Conservation (phyloP, 108 stramenopile species). For the Nitzschia inconspicua region DNA sequence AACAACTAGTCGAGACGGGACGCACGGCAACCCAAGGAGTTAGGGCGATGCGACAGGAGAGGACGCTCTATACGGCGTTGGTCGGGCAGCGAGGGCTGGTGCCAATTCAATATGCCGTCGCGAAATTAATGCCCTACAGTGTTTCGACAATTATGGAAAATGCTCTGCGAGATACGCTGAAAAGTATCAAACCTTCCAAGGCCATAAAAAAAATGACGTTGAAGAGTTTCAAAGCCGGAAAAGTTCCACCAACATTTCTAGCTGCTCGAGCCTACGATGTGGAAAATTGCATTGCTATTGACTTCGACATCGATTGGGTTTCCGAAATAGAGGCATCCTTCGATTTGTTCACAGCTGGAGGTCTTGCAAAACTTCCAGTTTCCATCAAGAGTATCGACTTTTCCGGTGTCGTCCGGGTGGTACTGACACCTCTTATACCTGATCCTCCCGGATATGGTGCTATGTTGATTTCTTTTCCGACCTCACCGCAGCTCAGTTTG, state of each 20-base stretch:
- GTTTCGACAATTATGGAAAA: conserved; percentile 36
- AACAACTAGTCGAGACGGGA: conserved; percentile 31
- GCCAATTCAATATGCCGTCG: conserved; percentile 52
- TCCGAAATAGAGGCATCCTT: conserved; percentile 27
- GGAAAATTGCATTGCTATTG: conserved; percentile 32
- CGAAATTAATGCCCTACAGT: conserved; percentile 40
- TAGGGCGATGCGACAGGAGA: conserved; percentile 48
- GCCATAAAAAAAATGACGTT: conserved; percentile 35
- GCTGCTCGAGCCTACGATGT: conserved; percentile 52
- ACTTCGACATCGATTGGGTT: conserved; percentile 28
- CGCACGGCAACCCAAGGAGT: conserved; percentile 50
- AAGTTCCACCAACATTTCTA: conserved; percentile 28
- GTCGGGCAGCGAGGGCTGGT: conserved; percentile 41
- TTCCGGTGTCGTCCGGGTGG: conserved; percentile 42
- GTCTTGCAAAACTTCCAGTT: conserved; percentile 33
- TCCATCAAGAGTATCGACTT: conserved; percentile 48
- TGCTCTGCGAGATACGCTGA: conserved; percentile 29
- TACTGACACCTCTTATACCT: conserved; percentile 31
- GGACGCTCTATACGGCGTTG: conserved; percentile 29
- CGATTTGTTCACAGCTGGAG: conserved; percentile 26
- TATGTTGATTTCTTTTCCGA: conserved; percentile 38
- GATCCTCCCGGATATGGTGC: conserved; percentile 49
- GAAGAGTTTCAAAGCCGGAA: conserved; percentile 35
- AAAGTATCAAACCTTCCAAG: conserved; percentile 19
- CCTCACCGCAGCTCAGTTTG: conserved; percentile 39